Conservation (phyloP, 1,284 basidiomycete species). For the Ganoderma multipileum region DNA sequence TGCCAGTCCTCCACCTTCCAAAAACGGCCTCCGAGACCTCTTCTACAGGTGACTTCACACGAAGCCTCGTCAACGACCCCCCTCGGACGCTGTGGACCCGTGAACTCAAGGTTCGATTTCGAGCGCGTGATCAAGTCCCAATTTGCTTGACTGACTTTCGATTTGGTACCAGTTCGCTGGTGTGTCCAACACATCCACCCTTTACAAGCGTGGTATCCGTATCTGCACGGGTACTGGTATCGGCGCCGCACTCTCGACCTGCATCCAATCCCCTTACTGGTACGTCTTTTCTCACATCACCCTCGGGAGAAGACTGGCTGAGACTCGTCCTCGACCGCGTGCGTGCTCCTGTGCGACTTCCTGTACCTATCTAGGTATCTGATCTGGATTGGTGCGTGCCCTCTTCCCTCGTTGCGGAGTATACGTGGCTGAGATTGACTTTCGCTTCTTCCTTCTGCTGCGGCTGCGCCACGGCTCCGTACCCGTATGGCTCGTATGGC, state of each 20-base stretch:
- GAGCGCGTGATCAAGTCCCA: conserved; percentile 10
- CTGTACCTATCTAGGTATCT: conserved; percentile 57
- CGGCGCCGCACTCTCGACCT: conserved; percentile 77
- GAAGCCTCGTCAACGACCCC: conserved; percentile 70
- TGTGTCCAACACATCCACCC: conserved; percentile 76
- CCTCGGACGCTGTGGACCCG: conserved; percentile 76
- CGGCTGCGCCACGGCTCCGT: conserved; percentile 9
- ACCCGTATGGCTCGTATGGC: neutral
- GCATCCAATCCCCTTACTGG: conserved; percentile 75
- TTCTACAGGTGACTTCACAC: conserved; percentile 69
- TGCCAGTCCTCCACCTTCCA: conserved; percentile 5
- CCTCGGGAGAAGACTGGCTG: conserved; percentile 21
- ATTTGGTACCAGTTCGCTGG: conserved; percentile 65
- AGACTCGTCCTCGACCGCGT: conserved; percentile 22
- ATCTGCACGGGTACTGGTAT: conserved; percentile 83
- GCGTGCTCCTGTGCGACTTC: conserved; percentile 5
- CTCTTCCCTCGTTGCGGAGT: conserved; percentile 15
- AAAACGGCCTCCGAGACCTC: conserved; percentile 14
- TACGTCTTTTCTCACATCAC: conserved; percentile 41
- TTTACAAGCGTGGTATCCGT: conserved; percentile 79
- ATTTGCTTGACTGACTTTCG: conserved; percentile 8
- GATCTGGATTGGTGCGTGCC: conserved; percentile 74
- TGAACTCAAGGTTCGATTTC: conserved; percentile 65
- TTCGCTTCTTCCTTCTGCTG: conserved; percentile 4
- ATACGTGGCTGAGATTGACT: conserved; percentile 25